phyloP scores from a whole-genome alignment of 2,329 filamentous ascomycete genomes.

The Amylocarpus encephaloides region DNA sequence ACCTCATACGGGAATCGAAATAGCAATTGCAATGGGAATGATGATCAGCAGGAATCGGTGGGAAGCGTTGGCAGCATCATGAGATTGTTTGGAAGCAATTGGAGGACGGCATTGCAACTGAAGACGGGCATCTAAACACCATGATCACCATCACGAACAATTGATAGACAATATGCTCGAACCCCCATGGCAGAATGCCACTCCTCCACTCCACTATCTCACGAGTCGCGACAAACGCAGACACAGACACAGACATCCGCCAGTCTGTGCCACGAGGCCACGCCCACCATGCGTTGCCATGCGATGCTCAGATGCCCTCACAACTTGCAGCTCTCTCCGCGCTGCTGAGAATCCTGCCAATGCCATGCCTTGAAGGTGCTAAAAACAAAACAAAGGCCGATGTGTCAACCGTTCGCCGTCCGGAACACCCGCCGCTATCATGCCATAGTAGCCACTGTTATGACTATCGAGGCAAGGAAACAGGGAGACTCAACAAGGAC shows the following conservation, averaged over 20 bases:
- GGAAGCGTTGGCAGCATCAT: too few species aligned
- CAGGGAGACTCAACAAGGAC: background rate
- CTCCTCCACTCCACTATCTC: background rate
- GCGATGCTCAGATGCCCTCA: background rate
- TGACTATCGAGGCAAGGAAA: conserved; percentile 2
- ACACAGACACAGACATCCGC: background rate
- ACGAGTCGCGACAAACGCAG: too few species aligned
- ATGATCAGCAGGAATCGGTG: too few species aligned
- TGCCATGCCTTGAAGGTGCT: background rate
- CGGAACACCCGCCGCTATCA: background rate
- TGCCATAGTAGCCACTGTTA: conserved; percentile 2
- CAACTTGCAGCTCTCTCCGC: background rate
- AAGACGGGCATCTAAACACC: too few species aligned
- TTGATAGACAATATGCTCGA: conserved; percentile 5
- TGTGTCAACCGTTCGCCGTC: background rate
- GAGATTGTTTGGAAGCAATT: too few species aligned
- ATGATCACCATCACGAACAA: background rate
- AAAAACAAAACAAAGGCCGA: background rate
- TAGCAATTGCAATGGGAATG: too few species aligned
- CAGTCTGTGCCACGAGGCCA: background rate
- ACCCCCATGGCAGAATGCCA: background rate
- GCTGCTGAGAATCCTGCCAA: background rate
- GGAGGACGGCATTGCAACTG: too few species aligned
- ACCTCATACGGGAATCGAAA: too few species aligned
- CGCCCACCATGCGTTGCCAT: background rate